phyloP scores from a whole-genome alignment of 2,329 filamentous ascomycete genomes.

The Cordyceps tenuipes region DNA sequence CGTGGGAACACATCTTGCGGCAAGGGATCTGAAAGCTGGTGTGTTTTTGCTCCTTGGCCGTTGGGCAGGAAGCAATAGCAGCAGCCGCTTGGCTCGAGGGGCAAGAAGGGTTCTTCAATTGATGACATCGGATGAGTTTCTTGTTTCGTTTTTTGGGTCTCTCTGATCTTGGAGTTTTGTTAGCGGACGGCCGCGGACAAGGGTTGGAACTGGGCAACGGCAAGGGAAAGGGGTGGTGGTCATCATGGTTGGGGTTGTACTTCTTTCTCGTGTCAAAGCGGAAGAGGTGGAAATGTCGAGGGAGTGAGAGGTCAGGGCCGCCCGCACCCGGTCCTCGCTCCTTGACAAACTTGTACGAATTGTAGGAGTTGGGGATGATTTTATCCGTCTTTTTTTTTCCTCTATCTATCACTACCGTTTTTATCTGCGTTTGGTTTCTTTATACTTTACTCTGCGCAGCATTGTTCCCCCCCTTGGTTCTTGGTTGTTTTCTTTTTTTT shows the following conservation, averaged over 20 bases:
- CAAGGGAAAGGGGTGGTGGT: background rate
- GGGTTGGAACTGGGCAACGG: background rate
- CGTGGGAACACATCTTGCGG: background rate
- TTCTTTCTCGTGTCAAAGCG: conserved; percentile 1
- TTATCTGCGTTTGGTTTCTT: conserved; percentile 1
- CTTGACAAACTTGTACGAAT: conserved; percentile 10
- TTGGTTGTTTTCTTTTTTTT: background rate
- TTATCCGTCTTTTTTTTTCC: conserved; percentile 1
- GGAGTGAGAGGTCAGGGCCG: background rate
- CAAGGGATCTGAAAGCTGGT: background rate
- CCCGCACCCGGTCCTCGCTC: background rate
- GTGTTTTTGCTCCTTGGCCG: background rate
- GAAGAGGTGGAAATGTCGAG: background rate
- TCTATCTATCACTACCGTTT: background rate
- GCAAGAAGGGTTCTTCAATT: background rate
- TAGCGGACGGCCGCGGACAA: conserved; percentile 3
- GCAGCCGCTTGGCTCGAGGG: background rate
- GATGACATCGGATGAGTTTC: conserved; percentile 4
- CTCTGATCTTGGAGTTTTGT: conserved; percentile 7
- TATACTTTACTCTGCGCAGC: conserved; percentile 11
- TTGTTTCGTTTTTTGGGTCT: conserved; percentile 2
- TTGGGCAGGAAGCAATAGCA: background rate
- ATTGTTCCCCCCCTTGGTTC: conserved; percentile 5
- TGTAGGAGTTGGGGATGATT: conserved; percentile 13
- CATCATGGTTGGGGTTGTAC: background rate